Percentiles rank a stretch among this genome's conserved stretches.
Evolutionary conservation across 768 basidiomycete genomes (phyloP).

Genomic region (Collybia mongolica): DNA sequence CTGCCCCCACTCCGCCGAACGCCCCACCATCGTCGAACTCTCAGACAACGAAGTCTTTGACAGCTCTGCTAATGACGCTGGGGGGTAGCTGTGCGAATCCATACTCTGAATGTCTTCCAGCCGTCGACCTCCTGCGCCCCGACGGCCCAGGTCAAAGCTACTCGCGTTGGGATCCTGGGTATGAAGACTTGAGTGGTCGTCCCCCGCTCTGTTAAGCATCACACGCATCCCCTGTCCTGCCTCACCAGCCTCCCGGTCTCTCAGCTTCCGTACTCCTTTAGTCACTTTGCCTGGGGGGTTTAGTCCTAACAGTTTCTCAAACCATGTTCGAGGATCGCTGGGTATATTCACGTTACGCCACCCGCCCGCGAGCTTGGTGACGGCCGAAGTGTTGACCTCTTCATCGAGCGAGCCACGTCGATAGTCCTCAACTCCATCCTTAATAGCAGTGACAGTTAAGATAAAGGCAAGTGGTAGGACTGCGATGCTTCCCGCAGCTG

Average conservation of each 20-base stretch:
- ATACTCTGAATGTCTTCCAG: constrained; percentile 71
- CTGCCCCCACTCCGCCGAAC: constrained; percentile 33
- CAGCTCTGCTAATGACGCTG: constrained; percentile 31
- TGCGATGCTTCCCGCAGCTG: constrained; percentile 76
- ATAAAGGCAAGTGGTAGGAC: constrained; percentile 89
- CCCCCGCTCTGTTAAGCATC: constrained; percentile 56
- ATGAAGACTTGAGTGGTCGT: constrained; percentile 34
- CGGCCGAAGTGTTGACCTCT: constrained; percentile 92
- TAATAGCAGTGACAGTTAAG: constrained; percentile 84
- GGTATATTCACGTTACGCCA: constrained; percentile 93
- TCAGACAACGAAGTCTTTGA: constrained; percentile 38
- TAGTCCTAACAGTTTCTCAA: constrained; percentile 69
- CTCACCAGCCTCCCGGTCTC: constrained; percentile 72
- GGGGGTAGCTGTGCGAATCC: constrained; percentile 66
- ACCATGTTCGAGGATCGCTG: constrained; percentile 70
- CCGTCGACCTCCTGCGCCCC: constrained; percentile 46
- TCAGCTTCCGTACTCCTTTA: constrained; percentile 80
- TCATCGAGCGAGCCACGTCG: constrained; percentile 87
- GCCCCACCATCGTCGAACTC: constrained; percentile 24
- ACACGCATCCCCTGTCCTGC: constrained; percentile 61
- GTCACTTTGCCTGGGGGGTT: constrained; percentile 75
- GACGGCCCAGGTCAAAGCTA: constrained; percentile 36
- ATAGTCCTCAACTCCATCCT: constrained; percentile 96
- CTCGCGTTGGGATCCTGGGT: constrained; percentile 40
- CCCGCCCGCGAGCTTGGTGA: constrained; percentile 78